A percentile compares a stretch with the other conserved stretches of the same genome.
Conservation (phyloP, 306 rosid genomes). For the Vigna hirtella region DNA sequence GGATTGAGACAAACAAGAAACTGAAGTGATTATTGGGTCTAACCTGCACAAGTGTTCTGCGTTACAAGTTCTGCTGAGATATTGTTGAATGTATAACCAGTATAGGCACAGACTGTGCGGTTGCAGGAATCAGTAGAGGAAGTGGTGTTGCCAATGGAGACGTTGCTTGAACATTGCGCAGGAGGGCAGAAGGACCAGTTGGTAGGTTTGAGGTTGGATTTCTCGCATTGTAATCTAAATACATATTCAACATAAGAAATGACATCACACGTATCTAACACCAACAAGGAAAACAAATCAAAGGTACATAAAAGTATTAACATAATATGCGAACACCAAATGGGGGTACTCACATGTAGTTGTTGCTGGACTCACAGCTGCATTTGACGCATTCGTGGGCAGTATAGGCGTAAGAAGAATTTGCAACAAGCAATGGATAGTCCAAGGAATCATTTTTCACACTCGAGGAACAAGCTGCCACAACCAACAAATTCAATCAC, state of each 20-base stretch:
- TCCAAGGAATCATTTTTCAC: conserved; percentile 57
- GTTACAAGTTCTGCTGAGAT: conserved; percentile 50
- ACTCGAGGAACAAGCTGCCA: conserved; percentile 70
- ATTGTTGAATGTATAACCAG: conserved; percentile 55
- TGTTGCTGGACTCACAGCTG: conserved; percentile 54
- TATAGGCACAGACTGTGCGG: conserved; percentile 62
- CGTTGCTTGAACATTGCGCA: conserved; percentile 49
- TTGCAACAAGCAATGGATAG: conserved; percentile 65
- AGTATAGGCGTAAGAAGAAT: conserved; percentile 57
- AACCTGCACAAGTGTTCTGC: conserved; percentile 68
- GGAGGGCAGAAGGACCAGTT: conserved; percentile 66
- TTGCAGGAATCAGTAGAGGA: conserved; percentile 51
- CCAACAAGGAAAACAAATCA: not conserved
- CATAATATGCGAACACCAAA: not conserved
- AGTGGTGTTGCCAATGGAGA: conserved; percentile 53
- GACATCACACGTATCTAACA: not conserved
- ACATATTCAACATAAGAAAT: not conserved
- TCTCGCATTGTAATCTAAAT: conserved; percentile 68
- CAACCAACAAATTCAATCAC: not conserved
- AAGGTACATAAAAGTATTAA: not conserved
- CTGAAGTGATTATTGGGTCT: conserved; percentile 17
- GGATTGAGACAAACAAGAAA: not conserved
- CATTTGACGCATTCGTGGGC: conserved; percentile 79
- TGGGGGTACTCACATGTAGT: conserved; percentile 53
- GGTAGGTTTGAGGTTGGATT: conserved; percentile 56